These are phyloP conservation scores for Brasenia schreberi DNA, from an alignment of 164 flowering plant species.

Conservation along the genomic window DNA sequence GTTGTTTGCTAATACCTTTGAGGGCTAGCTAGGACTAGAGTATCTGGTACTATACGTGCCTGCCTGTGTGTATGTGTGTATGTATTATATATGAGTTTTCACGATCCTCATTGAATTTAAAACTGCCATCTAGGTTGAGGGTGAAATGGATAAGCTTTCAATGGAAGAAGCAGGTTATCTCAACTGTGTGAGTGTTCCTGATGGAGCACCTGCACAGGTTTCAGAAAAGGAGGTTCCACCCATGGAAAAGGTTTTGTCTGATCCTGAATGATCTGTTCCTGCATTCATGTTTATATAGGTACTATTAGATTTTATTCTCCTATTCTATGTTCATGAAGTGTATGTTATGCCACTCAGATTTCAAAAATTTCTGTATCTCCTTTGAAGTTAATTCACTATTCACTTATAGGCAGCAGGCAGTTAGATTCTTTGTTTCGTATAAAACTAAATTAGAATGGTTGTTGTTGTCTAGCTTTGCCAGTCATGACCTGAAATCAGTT, in stretches of 20 bases:
- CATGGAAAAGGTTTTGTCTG: conserved; percentile 36
- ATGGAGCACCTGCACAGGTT: conserved; percentile 72
- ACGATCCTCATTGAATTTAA: conserved; percentile 1
- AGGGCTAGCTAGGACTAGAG: too few species aligned
- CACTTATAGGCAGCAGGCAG: too few species aligned
- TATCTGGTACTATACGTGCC: too few species aligned
- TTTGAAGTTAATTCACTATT: too few species aligned
- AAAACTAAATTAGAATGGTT: too few species aligned
- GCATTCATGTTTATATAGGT: too few species aligned
- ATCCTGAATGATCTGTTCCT: neutral
- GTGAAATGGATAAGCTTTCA: conserved; percentile 93
- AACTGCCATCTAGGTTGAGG: conserved; percentile 69
- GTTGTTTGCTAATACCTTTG: too few species aligned
- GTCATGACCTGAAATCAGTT: too few species aligned
- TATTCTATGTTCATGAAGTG: neutral
- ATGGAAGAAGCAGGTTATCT: conserved; percentile 91
- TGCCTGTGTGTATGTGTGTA: too few species aligned
- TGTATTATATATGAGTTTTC: neutral
- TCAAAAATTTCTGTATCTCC: neutral
- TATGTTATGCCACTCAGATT: neutral
- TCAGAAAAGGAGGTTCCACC: conserved; percentile 48
- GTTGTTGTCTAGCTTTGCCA: too few species aligned
- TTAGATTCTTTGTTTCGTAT: too few species aligned
- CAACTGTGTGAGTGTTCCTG: conserved; percentile 91
- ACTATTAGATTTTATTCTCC: neutral